phyloP scores from a whole-genome alignment of 305 asterid species.

The Rubia peregrina region DNA sequence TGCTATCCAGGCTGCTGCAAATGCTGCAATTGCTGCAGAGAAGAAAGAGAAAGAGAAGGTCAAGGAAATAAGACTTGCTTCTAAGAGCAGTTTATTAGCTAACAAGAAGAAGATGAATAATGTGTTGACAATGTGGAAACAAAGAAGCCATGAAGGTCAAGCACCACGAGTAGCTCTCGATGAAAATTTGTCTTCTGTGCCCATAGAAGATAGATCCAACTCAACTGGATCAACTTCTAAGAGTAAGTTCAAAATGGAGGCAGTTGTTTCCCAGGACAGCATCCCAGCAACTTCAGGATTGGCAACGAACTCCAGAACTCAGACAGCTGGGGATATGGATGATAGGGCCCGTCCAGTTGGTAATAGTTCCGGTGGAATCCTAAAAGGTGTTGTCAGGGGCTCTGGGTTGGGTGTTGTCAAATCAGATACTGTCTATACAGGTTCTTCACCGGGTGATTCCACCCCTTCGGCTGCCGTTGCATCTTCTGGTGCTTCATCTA shows the following conservation, averaged over 20 bases:
- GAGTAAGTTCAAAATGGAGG: constrained; percentile 49
- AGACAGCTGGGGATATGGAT: constrained; percentile 47
- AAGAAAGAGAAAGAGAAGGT: constrained; percentile 89
- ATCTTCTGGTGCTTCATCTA: constrained; percentile 36
- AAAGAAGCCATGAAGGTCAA: constrained; percentile 93
- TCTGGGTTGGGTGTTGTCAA: constrained; percentile 89
- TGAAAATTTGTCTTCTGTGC: constrained; percentile 36
- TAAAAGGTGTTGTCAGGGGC: constrained; percentile 85
- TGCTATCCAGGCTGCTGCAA: constrained; percentile 98
- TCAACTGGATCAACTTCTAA: constrained; percentile 40
- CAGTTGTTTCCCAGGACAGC: constrained; percentile 35
- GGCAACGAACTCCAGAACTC: constrained; percentile 31
- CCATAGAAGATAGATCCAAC: constrained; percentile 52
- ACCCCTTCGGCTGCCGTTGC: constrained; percentile 31
- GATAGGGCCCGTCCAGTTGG: constrained; percentile 48
- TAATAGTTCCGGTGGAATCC: constrained; percentile 53
- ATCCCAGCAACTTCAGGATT: constrained; percentile 30
- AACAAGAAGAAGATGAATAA: constrained; percentile 97
- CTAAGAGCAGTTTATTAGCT: constrained; percentile 89
- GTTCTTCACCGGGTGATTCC: constrained; percentile 42
- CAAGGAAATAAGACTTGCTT: constrained; percentile 86
- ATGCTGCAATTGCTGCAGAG: constrained; percentile 95
- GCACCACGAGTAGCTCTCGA: constrained; percentile 85
- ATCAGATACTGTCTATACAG: constrained; percentile 57
- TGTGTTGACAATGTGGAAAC: constrained; percentile 94